These are phyloP conservation scores for Dactylis glomerata DNA, from an alignment of 176 grass and related monocot genomes.

Conservation along the genomic window DNA sequence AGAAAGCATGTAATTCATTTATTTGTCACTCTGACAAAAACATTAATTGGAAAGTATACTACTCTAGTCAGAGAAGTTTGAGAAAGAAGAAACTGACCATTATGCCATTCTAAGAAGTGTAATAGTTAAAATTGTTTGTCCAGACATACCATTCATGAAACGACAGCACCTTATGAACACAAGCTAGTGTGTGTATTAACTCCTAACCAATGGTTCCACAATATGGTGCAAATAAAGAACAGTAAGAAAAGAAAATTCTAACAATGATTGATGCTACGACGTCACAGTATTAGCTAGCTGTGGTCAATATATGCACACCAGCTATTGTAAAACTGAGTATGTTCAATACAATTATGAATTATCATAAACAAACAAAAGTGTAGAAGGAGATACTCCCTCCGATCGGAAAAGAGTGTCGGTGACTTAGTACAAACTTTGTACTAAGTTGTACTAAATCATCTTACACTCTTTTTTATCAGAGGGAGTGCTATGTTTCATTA, in stretches of 20 bases:
- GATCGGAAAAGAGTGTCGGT: no score
- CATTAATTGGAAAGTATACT: neutral
- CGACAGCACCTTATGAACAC: neutral
- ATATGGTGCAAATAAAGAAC: neutral
- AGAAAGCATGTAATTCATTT: neutral
- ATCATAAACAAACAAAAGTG: conserved; percentile 10
- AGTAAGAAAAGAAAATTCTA: neutral
- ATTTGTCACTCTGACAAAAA: neutral
- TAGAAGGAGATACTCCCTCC: neutral
- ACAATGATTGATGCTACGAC: neutral
- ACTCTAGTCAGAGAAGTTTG: neutral
- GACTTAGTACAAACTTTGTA: no score
- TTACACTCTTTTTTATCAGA: no score
- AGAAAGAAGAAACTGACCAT: neutral
- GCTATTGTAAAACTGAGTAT: neutral
- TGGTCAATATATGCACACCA: neutral
- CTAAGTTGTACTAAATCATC: no score
- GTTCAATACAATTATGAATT: neutral
- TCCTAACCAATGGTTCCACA: neutral
- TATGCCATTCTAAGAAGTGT: neutral
- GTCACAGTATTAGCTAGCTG: neutral
- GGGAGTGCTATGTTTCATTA: neutral
- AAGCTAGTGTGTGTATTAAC: neutral
- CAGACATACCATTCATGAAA: neutral
- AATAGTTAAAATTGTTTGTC: neutral